Conservation (phyloP, 2,329 filamentous ascomycete genomes). For the Cordyceps pruinosa region DNA sequence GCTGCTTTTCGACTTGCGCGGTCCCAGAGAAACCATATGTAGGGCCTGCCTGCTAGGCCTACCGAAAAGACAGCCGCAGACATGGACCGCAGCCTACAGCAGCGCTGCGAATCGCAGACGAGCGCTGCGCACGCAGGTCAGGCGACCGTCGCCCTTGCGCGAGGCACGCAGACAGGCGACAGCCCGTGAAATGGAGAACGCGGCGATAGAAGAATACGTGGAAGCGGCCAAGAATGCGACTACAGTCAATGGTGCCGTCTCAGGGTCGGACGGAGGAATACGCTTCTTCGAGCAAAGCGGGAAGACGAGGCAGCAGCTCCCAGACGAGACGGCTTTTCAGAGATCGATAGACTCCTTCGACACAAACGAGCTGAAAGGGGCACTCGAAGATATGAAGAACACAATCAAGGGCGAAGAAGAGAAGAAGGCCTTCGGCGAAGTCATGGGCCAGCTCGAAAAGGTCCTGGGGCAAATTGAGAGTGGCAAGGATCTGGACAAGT, state of each 20-base stretch:
- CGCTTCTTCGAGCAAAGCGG: conserved; percentile 44
- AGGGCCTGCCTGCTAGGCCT: conserved; percentile 30
- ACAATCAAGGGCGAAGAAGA: conserved; percentile 30
- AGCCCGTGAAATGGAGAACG: background rate
- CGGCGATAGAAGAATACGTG: conserved; percentile 1
- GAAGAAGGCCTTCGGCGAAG: conserved; percentile 27
- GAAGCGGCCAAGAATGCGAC: background rate
- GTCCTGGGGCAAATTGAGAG: conserved; percentile 26
- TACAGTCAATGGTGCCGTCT: background rate
- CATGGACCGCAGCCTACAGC: conserved; percentile 28
- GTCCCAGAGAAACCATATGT: conserved; percentile 30
- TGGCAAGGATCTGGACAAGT: conserved; percentile 28
- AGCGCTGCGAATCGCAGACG: conserved; percentile 21
- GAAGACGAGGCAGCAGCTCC: conserved; percentile 30
- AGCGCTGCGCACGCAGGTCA: conserved; percentile 14
- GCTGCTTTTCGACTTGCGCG: conserved; percentile 28
- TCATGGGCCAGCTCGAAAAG: conserved; percentile 27
- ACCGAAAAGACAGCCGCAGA: conserved; percentile 21
- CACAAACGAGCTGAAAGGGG: conserved; percentile 28
- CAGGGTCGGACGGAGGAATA: conserved; percentile 25
- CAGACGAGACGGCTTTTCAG: conserved; percentile 33
- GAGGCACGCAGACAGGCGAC: background rate
- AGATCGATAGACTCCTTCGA: conserved; percentile 31
- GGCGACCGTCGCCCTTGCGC: conserved; percentile 1
- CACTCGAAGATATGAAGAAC: conserved; percentile 32